phyloP scores from a whole-genome alignment of 257 asterid species.

The Gentiana macrophylla region DNA sequence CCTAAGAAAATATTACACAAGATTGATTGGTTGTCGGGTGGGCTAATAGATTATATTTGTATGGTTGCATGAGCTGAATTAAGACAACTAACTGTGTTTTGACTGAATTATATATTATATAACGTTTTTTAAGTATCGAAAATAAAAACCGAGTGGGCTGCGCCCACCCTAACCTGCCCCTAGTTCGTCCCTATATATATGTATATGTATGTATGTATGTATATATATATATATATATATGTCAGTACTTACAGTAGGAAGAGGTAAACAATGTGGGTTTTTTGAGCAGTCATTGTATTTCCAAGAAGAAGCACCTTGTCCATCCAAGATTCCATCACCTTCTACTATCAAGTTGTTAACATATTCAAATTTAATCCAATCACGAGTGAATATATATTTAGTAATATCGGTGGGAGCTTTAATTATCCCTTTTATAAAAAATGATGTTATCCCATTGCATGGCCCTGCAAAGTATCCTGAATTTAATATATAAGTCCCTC shows the following conservation, averaged over 20 bases:
- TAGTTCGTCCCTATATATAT: too few species aligned
- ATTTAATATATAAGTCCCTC: constrained; percentile 31
- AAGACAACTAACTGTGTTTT: too few species aligned
- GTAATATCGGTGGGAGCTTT: constrained; percentile 41
- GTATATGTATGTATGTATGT: too few species aligned
- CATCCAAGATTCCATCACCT: constrained; percentile 71
- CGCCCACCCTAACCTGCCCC: too few species aligned
- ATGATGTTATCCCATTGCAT: constrained; percentile 23
- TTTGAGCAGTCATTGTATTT: constrained; percentile 40
- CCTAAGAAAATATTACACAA: too few species aligned
- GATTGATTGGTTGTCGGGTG: too few species aligned
- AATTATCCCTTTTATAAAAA: constrained; percentile 34
- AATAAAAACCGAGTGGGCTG: too few species aligned
- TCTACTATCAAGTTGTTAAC: constrained; percentile 28
- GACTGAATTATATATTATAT: too few species aligned
- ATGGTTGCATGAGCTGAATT: too few species aligned
- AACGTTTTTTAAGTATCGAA: too few species aligned
- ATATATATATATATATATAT: too few species aligned
- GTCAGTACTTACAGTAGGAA: constrained; percentile 44
- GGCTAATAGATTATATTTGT: too few species aligned
- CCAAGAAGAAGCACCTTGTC: constrained; percentile 67
- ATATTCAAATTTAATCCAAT: constrained; percentile 67
- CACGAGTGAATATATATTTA: constrained; percentile 11
- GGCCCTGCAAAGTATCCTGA: constrained; percentile 46
- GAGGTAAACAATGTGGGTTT: constrained; percentile 36